These are phyloP conservation scores for Geranium incanum DNA, from an alignment of 441 rosid genomes.

Conservation along the genomic window DNA sequence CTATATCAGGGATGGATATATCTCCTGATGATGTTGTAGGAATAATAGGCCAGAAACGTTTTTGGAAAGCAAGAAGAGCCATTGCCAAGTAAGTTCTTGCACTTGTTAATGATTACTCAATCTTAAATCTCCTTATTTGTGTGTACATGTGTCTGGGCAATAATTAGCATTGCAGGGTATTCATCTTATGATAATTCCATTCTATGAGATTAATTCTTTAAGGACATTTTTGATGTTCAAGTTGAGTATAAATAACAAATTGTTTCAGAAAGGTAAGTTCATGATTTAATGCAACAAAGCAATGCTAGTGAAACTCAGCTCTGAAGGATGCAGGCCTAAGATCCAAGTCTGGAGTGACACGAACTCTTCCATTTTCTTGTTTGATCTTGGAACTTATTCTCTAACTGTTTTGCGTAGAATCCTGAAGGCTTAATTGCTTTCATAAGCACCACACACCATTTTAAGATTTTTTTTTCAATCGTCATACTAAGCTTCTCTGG, in stretches of 20 bases:
- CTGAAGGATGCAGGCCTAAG: neutral
- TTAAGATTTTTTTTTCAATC: neutral
- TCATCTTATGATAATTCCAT: neutral
- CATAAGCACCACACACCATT: neutral
- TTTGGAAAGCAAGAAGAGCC: slow-evolving; percentile 25
- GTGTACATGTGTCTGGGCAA: neutral
- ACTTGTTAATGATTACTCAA: neutral
- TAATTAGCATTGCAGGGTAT: neutral
- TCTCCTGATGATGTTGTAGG: slow-evolving; percentile 20
- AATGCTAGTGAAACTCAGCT: neutral
- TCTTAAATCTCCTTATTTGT: neutral
- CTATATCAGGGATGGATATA: slow-evolving; percentile 9
- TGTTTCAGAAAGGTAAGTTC: neutral
- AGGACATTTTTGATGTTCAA: neutral
- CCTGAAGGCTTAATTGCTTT: neutral
- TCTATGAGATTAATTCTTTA: neutral
- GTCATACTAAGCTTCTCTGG: neutral
- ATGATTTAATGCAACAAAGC: neutral
- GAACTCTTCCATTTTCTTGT: neutral
- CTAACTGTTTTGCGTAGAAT: neutral
- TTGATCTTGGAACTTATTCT: neutral
- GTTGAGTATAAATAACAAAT: neutral
- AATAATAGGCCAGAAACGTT: slow-evolving; percentile 21
- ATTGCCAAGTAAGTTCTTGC: slow-evolving; percentile 21
- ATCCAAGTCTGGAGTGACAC: neutral